Percentiles rank a stretch among this genome's conserved stretches.
phyloP scores from a whole-genome alignment of 2,329 filamentous ascomycete species.

The Pseudogymnoascus sp. region DNA sequence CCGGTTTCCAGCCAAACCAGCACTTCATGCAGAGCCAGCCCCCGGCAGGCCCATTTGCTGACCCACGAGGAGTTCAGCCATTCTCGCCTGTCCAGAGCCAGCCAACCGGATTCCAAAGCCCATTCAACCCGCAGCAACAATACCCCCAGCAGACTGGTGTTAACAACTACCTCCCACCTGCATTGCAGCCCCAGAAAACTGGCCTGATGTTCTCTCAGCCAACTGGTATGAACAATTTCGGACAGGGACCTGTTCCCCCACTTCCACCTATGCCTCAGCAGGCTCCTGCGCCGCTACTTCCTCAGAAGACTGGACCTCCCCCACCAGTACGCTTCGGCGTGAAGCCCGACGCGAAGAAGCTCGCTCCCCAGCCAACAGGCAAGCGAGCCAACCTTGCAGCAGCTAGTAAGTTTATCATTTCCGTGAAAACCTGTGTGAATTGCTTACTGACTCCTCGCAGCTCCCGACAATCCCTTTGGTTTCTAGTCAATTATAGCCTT shows the following conservation, averaged over 20 bases:
- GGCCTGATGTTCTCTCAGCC: slow-evolving; percentile 46
- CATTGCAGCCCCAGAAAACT: slow-evolving; percentile 54
- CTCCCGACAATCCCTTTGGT: slow-evolving; percentile 64
- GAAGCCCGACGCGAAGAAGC: slow-evolving; percentile 61
- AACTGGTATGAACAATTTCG: slow-evolving; percentile 45
- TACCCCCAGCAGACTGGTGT: slow-evolving; percentile 36
- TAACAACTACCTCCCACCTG: slow-evolving; percentile 52
- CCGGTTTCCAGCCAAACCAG: slow-evolving; percentile 40
- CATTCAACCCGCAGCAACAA: slow-evolving; percentile 33
- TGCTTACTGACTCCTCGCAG: slow-evolving; percentile 33
- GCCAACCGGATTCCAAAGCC: slow-evolving; percentile 40
- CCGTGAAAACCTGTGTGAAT: slow-evolving; percentile 2
- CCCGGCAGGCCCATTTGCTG: slow-evolving; percentile 45
- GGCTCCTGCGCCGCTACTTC: slow-evolving; percentile 55
- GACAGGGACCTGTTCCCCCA: slow-evolving; percentile 36
- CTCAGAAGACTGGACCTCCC: slow-evolving; percentile 78
- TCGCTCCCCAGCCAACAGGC: slow-evolving; percentile 81
- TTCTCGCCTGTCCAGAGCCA: slow-evolving; percentile 45
- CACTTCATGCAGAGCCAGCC: slow-evolving; percentile 40
- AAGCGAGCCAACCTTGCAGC: slow-evolving; percentile 82
- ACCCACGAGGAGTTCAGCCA: slow-evolving; percentile 45
- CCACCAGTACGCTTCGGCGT: slow-evolving; percentile 88
- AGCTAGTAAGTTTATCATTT: slow-evolving; percentile 70
- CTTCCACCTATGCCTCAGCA: slow-evolving; percentile 49
- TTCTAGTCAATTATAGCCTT: slow-evolving; percentile 39